These are phyloP conservation scores for Apostasia shenzhenica DNA, from an alignment of 106 monocot species.

Conservation along the genomic window DNA sequence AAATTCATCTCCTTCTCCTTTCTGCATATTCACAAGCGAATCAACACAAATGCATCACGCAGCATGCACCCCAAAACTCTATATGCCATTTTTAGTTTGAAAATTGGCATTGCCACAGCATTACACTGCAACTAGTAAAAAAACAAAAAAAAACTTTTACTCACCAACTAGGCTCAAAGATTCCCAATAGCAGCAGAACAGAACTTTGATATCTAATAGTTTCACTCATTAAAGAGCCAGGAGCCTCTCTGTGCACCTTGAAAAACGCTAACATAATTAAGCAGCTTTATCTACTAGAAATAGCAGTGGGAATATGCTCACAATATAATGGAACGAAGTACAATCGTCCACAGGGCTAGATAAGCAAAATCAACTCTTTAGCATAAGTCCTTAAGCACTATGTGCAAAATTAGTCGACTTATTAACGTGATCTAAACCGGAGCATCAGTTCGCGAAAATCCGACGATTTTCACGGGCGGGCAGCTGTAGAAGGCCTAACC, in stretches of 20 bases:
- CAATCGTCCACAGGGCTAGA: too few relatives aligned
- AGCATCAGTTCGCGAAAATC: neutral
- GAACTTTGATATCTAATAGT: neutral
- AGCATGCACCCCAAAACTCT: neutral
- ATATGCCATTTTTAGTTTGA: too few relatives aligned
- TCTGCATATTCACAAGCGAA: conserved; percentile 1
- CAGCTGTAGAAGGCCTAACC: neutral
- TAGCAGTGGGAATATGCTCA: neutral
- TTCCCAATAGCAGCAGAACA: neutral
- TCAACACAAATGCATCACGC: neutral
- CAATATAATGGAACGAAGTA: neutral
- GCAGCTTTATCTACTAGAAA: neutral
- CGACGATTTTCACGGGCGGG: neutral
- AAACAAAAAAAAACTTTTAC: neutral
- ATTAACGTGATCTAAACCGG: too few relatives aligned
- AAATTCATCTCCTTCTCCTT: conserved; percentile 1
- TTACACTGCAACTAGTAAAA: too few relatives aligned
- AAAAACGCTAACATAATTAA: neutral
- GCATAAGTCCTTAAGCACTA: neutral
- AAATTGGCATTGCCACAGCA: too few relatives aligned
- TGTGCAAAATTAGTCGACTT: neutral
- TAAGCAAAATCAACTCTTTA: neutral
- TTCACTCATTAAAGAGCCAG: neutral
- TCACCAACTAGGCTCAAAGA: neutral
- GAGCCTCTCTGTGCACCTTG: neutral